Base-by-base conservation (phyloP, 768 basidiomycete genomes). In the Epithele typhae region DNA sequence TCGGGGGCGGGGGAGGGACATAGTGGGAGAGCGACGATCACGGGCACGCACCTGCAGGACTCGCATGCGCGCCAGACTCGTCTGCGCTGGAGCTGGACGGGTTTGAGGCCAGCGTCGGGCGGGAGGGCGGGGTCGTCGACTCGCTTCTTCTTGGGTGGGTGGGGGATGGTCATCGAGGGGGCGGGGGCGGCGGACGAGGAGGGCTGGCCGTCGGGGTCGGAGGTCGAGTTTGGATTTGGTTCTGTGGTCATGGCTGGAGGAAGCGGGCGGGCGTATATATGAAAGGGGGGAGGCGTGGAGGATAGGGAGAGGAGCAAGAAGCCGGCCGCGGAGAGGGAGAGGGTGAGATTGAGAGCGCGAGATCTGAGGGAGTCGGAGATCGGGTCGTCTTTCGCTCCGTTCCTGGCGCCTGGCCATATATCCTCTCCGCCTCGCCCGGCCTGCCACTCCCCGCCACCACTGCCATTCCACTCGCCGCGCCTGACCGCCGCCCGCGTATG, bases 11-110 rank as follows among this genome's bases (percentile, higher is more conserved):
- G 36, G 25, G 35, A 35, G 32, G 25, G 25, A 38, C 30, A 49
- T 27, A 46, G 32, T n/a, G 41, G 49, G 49, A n/a, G 32, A 46
- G 38, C 34, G 49, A 50, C 42, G 51, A 46, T 45, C 44, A 40
- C 30, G 38, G 24, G 15, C 35, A 48, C 79, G 38, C 52, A 84
- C 89, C 89, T 81, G 73, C 90, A 92, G 58, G 82, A 82, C 71
- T 92, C 90, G 68, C 89, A 92, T 64, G 89, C 89, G 46, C 90
- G 71, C 90, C 91, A 92, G 38, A 92, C 90, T 56, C 90, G 68
- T 37, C 79, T 66, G 47, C 90, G 76, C 64, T 90, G 89, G 21
- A 91, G 73, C 63, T 86, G 85, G 35, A 91, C 64, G 25, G 87
- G 86, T 58, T 87, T 88, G 40, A 75, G 63, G 56, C 81, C 77